Percentiles rank a stretch among this genome's conserved stretches.
These are phyloP conservation scores for Prunus davidiana DNA, from an alignment of 306 rosid species.

Conservation along the genomic window DNA sequence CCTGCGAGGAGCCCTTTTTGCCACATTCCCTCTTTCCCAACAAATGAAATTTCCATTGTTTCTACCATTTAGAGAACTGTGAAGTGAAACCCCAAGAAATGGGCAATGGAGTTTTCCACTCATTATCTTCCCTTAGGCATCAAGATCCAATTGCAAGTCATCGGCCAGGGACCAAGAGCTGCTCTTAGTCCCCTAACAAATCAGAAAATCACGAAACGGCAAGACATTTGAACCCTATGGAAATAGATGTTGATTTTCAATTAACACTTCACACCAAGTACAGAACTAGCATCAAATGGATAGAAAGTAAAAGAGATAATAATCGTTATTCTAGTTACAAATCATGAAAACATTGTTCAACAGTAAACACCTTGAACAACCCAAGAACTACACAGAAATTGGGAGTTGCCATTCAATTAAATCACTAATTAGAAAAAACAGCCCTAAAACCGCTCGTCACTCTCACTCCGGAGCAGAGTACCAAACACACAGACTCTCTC, in stretches of 20 bases:
- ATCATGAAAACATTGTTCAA: background rate
- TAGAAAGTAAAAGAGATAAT: background rate
- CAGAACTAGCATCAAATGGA: background rate
- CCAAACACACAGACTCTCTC: background rate
- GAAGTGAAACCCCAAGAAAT: conserved; percentile 53
- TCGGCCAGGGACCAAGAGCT: conserved; percentile 52
- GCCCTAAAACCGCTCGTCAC: conserved; percentile 7
- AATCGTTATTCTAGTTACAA: background rate
- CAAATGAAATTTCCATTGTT: conserved; percentile 30
- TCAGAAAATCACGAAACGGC: conserved; percentile 18
- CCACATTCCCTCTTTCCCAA: conserved; percentile 29
- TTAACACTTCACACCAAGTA: background rate
- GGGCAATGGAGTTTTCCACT: conserved; percentile 44
- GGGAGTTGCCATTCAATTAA: background rate
- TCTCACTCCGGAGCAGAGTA: background rate
- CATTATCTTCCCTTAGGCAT: conserved; percentile 49
- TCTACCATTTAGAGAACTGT: conserved; percentile 36
- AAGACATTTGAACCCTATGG: conserved; percentile 24
- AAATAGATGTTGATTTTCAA: background rate
- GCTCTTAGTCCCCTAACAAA: conserved; percentile 49
- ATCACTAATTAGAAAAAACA: background rate
- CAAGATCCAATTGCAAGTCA: conserved; percentile 29
- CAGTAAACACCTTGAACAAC: background rate
- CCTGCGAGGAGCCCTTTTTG: conserved; percentile 35
- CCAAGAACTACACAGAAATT: background rate